Percentiles rank a stretch among this genome's conserved stretches.
phyloP scores from a whole-genome alignment of 164 flowering plant species.

The Echeveria elegans region DNA sequence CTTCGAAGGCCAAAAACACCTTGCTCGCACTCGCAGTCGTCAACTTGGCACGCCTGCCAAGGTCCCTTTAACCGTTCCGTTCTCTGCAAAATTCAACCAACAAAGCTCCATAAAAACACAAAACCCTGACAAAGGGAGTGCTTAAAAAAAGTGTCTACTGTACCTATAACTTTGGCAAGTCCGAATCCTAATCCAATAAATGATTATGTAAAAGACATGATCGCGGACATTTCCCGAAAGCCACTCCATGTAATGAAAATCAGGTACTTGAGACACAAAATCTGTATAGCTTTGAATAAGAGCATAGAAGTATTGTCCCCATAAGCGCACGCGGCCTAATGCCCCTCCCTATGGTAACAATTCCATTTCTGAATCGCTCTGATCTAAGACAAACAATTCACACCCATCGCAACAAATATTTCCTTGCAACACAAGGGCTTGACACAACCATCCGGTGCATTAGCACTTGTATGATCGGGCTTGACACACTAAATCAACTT shows the following conservation, averaged over 20 bases:
- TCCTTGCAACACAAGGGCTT: too few species aligned
- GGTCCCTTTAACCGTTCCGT: slow-evolving; percentile 34
- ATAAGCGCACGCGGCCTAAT: neutral
- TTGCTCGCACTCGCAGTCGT: neutral
- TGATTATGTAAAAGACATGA: slow-evolving; percentile 67
- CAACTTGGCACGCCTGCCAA: slow-evolving; percentile 21
- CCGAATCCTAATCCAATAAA: slow-evolving; percentile 42
- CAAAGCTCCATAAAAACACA: neutral
- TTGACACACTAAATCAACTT: too few species aligned
- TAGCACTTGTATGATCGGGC: too few species aligned
- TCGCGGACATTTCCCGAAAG: slow-evolving; percentile 58
- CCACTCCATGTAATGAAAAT: slow-evolving; percentile 56
- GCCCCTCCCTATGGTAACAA: slow-evolving; percentile 41
- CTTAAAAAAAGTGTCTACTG: neutral
- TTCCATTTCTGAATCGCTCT: slow-evolving; percentile 66
- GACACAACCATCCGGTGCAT: too few species aligned
- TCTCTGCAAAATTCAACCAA: slow-evolving; percentile 16
- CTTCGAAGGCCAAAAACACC: slow-evolving; percentile 27
- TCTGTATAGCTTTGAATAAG: slow-evolving; percentile 49
- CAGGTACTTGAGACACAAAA: slow-evolving; percentile 63
- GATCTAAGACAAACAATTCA: neutral
- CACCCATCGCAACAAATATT: slow-evolving; percentile 6
- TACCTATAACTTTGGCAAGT: slow-evolving; percentile 42
- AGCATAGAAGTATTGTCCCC: slow-evolving; percentile 38
- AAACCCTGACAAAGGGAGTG: too few species aligned